phyloP scores from a whole-genome alignment of 2,329 filamentous ascomycete genomes.

The Raffaelea ambrosiae region DNA sequence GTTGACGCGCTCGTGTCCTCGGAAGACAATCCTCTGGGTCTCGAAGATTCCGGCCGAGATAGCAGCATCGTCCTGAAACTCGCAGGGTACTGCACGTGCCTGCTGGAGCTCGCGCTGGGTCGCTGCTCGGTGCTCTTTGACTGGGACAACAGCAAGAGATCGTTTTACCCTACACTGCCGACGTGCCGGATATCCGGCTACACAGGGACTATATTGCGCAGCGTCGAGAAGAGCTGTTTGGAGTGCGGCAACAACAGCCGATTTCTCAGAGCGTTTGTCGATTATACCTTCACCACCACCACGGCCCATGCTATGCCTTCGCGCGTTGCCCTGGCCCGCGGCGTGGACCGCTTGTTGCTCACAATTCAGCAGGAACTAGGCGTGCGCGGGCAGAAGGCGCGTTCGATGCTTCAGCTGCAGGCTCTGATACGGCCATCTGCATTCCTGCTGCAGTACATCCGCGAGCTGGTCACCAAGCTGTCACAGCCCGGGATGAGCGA shows the following conservation, averaged over 20 bases:
- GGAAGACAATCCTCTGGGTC: constrained; percentile 27
- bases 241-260: constrained; percentile 38
- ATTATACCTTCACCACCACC: constrained; percentile 6
- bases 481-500: constrained; percentile 37
- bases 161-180: constrained; percentile 41
- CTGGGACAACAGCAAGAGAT: constrained; percentile 43
- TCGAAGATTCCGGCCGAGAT: constrained; percentile 24
- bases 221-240: constrained; percentile 37
- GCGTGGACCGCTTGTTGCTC: constrained; percentile 37
- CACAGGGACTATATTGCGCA: constrained; percentile 38
- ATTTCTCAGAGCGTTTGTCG: constrained; percentile 16
- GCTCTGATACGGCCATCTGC: constrained; percentile 36
- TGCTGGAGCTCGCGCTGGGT: constrained; percentile 61
- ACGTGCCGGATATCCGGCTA: constrained; percentile 48
- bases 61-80: constrained; percentile 34
- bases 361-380: constrained; percentile 42
- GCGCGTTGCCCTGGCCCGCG: constrained; percentile 43
- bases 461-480: constrained; percentile 38
- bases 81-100: constrained; percentile 42
- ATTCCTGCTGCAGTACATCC: constrained; percentile 42
- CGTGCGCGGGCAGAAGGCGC: constrained; percentile 28
- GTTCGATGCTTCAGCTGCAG: constrained; percentile 46
- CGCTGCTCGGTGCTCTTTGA: constrained; percentile 63
- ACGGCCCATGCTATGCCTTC: constrained; percentile 26
- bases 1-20: constrained; percentile 55